Percentiles rank a stretch among this genome's conserved stretches.
Conservation (phyloP, 345 rosid genomes). For the Dipteronia dyeriana region DNA sequence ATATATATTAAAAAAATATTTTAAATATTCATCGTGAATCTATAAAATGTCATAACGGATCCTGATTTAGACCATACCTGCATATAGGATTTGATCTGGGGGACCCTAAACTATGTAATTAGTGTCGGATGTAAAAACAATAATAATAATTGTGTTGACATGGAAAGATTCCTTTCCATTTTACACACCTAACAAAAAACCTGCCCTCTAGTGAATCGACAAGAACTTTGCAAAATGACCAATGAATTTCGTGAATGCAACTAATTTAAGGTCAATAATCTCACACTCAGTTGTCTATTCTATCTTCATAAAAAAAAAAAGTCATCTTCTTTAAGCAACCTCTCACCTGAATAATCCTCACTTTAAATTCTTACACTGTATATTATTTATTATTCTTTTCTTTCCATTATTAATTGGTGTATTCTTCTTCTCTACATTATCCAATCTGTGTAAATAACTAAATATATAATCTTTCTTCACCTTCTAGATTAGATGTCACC, state of each 20-base stretch:
- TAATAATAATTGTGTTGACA: conserved; percentile 7
- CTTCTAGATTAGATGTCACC: conserved; percentile 13
- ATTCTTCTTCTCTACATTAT: background rate
- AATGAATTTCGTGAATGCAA: conserved; percentile 7
- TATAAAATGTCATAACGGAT: too few relatives aligned
- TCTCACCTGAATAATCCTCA: conserved; percentile 20
- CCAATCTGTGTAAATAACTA: conserved; percentile 4
- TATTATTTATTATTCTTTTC: background rate
- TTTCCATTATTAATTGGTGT: background rate
- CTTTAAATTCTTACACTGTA: background rate
- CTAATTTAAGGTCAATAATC: conserved; percentile 30
- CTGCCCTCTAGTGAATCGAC: conserved; percentile 26
- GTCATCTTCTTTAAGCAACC: conserved; percentile 34
- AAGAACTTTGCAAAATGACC: conserved; percentile 20
- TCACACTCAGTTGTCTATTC: conserved; percentile 23
- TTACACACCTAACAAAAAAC: conserved; percentile 34
- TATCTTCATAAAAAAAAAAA: background rate
- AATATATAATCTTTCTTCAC: background rate
- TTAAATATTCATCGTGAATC: too few relatives aligned
- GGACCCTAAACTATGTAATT: too few relatives aligned
- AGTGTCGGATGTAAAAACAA: too few relatives aligned
- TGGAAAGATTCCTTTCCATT: conserved; percentile 15
- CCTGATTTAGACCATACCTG: too few relatives aligned
- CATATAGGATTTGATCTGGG: too few relatives aligned
- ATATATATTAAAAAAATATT: too few relatives aligned